Percentiles rank a stretch among this genome's conserved stretches.
phyloP scores from a whole-genome alignment of 805 yeast species.

The Pichia phayaonensis region DNA sequence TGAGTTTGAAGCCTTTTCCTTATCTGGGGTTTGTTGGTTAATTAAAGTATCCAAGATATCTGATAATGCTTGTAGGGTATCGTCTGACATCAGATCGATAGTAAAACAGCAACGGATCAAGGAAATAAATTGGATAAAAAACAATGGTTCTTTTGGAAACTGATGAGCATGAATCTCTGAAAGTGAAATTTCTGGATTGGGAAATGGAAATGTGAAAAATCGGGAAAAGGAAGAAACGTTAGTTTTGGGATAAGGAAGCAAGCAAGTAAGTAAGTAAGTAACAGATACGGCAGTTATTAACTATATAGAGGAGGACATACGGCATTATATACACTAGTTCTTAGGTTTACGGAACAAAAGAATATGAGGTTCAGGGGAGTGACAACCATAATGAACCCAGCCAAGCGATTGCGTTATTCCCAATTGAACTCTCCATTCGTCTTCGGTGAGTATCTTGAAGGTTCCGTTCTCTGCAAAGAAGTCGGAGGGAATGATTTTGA shows the following conservation, averaged over 20 bases:
- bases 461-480: conserved; percentile 95
- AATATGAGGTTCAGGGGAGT: conserved; percentile 98
- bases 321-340: conserved; percentile 3
- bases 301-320: neutral
- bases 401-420: conserved; percentile 97
- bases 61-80: conserved; percentile 22
- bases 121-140: too few species aligned
- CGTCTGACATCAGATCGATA: neutral
- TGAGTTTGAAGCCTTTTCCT: conserved; percentile 23
- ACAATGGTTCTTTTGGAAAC: too few species aligned
- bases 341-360: conserved; percentile 70
- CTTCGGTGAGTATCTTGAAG: conserved; percentile 80
- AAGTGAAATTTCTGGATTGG: neutral
- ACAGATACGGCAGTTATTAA: too few species aligned
- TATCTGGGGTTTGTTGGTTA: conserved; percentile 20
- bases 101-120: neutral
- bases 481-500: conserved; percentile 88
- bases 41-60: conserved; percentile 23
- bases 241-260: too few species aligned
- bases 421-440: conserved; percentile 91
- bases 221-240: too few species aligned
- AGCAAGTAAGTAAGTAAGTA: too few species aligned
- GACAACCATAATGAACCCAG: conserved; percentile 97
- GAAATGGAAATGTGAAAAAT: neutral
- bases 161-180: neutral